These are phyloP conservation scores for Ganoderma boninense DNA, from an alignment of 1,284 basidiomycete species.

Conservation along the genomic window DNA sequence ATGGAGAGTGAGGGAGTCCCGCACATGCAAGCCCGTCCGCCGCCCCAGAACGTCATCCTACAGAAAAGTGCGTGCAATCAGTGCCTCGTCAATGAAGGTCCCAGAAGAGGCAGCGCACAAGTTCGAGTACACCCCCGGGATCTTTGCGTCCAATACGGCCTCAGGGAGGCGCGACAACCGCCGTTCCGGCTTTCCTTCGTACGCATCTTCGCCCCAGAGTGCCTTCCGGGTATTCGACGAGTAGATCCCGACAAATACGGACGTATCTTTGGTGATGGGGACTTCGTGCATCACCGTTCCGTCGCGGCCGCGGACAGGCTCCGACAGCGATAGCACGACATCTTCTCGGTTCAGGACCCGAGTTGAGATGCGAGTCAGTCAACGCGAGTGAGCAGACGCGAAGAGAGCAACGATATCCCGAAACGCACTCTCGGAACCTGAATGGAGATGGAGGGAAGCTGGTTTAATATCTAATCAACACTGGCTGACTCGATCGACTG, in stretches of 20 bases:
- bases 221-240: conserved; percentile 28
- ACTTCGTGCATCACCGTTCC: conserved; percentile 47
- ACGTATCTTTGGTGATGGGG: conserved; percentile 48
- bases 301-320: conserved; percentile 16
- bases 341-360: conserved; percentile 29
- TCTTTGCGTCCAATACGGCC: conserved; percentile 13
- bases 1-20: background rate
- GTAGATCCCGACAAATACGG: conserved; percentile 25
- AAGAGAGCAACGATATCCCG: too few relatives aligned
- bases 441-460: conserved; percentile 9
- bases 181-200: conserved; percentile 32
- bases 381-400: background rate
- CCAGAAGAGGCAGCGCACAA: background rate
- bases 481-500: background rate
- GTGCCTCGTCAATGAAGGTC: background rate
- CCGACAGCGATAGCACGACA: conserved; percentile 30
- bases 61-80: background rate
- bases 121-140: conserved; percentile 14
- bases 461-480: background rate
- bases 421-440: conserved; percentile 11
- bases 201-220: conserved; percentile 32
- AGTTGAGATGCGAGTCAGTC: background rate
- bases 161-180: conserved; percentile 24
- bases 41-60: conserved; percentile 20
- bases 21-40: conserved; percentile 17